A percentile compares a stretch with the other conserved stretches of the same genome.
These are phyloP conservation scores for Salix arbutifolia DNA, from an alignment of 345 rosid species.

Conservation along the genomic window DNA sequence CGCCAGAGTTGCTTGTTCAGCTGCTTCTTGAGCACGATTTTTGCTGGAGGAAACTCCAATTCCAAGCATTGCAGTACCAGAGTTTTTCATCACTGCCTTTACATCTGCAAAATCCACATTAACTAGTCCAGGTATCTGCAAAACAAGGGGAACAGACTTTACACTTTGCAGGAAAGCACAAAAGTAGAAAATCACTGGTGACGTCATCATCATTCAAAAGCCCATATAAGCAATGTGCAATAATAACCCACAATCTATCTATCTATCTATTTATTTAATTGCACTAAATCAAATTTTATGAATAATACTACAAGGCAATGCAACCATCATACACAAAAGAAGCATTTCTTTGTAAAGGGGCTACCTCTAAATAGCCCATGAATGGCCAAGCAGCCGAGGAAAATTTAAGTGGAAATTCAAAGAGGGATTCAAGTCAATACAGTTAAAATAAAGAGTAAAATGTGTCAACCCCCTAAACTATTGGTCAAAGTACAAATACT, in stretches of 20 bases:
- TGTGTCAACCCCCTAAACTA: too few species aligned
- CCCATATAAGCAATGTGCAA: too few species aligned
- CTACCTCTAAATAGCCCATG: background rate
- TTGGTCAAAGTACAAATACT: too few species aligned
- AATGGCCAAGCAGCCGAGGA: background rate
- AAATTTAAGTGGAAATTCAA: background rate
- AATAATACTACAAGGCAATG: too few species aligned
- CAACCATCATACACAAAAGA: too few species aligned
- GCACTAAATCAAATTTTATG: too few species aligned
- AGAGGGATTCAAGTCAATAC: background rate
- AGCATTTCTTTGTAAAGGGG: too few species aligned
- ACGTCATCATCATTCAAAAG: background rate
- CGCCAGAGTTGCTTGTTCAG: conserved; percentile 95
- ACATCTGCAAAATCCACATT: conserved; percentile 99
- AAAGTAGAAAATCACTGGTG: background rate
- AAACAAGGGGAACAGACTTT: background rate
- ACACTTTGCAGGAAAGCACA: background rate
- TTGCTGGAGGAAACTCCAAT: conserved; percentile 98
- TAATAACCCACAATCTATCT: too few species aligned
- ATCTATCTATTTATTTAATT: background rate
- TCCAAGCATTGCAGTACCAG: conserved; percentile 99
- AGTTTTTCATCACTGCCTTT: conserved; percentile 91
- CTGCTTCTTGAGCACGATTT: conserved; percentile 99
- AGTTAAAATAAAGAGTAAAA: background rate
- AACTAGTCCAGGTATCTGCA: conserved; percentile 93